Base-by-base conservation (phyloP, 805 yeast genomes). In the Schwanniomyces polymorphus region DNA sequence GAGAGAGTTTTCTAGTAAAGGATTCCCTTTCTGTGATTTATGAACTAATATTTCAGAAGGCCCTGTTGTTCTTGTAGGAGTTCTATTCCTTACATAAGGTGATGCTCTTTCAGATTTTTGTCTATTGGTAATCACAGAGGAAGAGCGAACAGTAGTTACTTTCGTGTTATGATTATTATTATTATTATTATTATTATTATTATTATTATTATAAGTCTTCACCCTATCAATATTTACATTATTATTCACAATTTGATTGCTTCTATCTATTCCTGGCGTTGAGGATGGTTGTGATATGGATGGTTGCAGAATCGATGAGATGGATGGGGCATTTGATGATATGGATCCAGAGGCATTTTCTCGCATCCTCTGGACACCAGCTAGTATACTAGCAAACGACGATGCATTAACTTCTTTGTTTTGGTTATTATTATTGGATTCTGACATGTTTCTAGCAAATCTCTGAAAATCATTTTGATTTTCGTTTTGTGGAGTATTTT, bases 1-100 rank as follows among this genome's bases (percentile, higher is more conserved):
- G 45, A 60, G 50, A 3, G 76, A 65, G 27, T 74, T 70, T 40
- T 76, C 76, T 7, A 88, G 64, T 35, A 87, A 61, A 5, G 92
- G 92, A 58, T 88, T 88, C 1, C 88, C 91, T 42, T 78, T 81
- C 60, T 88, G 94, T 0, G 85, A 75, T 34, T 80, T 79, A 37
- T 84, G 79, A 4, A 86, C 88, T 37, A 78, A 75, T 0, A 84
- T 73, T 41, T 42, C 44, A 26, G 39, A 48, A 38, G 41, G 49
- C 2, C 54, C 54, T 40, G 34, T 40, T 5, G 43, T 46, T 48
- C 38, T 40, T 18, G 38, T 44, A 18, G 25, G 44, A n/a, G 40
- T 2, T 54, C 53, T 27, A 47, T 21, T 37, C 11, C 39, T 23
- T 21, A 12, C 16, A 3, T 7, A 14, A 7, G 35, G 35, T 3